phyloP scores from a whole-genome alignment of 108 stramenopile genomes.

The Nitzschia sp. region DNA sequence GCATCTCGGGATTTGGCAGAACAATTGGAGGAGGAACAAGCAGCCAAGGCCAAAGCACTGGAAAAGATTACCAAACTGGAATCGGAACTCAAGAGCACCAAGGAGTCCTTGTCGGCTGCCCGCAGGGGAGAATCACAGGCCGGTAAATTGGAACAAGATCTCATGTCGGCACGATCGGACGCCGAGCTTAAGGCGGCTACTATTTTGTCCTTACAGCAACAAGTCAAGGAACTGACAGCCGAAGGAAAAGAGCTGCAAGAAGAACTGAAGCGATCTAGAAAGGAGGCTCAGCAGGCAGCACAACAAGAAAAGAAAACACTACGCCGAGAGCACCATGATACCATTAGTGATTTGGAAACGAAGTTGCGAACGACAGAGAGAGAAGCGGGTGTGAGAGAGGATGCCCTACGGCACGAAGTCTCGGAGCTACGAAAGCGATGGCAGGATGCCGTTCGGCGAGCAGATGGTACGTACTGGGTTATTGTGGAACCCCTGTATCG shows the following conservation, averaged over 20 bases:
- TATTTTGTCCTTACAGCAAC: slow-evolving; percentile 64
- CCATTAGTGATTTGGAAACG: slow-evolving; percentile 65
- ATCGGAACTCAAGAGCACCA: slow-evolving; percentile 55
- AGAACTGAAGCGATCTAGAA: slow-evolving; percentile 49
- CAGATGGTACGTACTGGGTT: slow-evolving; percentile 61
- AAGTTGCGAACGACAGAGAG: slow-evolving; percentile 72
- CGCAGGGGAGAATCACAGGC: slow-evolving; percentile 70
- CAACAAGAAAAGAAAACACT: slow-evolving; percentile 60
- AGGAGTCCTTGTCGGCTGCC: slow-evolving; percentile 56
- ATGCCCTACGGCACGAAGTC: slow-evolving; percentile 83
- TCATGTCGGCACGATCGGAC: slow-evolving; percentile 55
- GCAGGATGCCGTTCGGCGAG: slow-evolving; percentile 85
- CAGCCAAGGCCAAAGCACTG: slow-evolving; percentile 11
- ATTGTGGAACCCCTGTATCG: neutral
- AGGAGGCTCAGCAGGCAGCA: slow-evolving; percentile 54
- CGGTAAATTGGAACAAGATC: slow-evolving; percentile 63
- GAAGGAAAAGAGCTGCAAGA: slow-evolving; percentile 55
- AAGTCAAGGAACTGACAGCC: slow-evolving; percentile 63
- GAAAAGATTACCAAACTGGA: slow-evolving; percentile 39
- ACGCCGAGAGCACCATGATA: slow-evolving; percentile 64
- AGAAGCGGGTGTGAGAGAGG: slow-evolving; percentile 78
- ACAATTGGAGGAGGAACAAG: slow-evolving; percentile 28
- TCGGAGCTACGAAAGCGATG: slow-evolving; percentile 78
- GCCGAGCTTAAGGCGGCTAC: slow-evolving; percentile 54
- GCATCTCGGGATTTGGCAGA: slow-evolving; percentile 54